A percentile compares a stretch with the other conserved stretches of the same genome.
These are phyloP conservation scores for Boletus rufocinnamomeus DNA, from an alignment of 768 basidiomycete species.

Conservation along the genomic window DNA sequence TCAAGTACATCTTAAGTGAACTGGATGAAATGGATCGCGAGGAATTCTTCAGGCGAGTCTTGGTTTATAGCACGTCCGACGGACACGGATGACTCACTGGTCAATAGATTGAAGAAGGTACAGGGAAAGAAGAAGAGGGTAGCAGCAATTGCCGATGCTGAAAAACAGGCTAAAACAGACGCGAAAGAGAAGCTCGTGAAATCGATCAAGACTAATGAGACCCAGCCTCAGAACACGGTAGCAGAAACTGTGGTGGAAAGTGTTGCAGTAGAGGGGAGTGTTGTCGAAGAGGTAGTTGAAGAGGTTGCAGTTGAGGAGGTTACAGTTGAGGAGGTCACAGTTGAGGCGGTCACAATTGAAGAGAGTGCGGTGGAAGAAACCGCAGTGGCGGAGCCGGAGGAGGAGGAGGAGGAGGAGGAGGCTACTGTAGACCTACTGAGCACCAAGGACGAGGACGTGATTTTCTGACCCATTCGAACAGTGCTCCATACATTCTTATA, in stretches of 20 bases:
- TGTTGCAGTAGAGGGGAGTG: background rate
- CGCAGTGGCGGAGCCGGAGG: conserved; percentile 1
- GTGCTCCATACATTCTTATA: conserved; percentile 9
- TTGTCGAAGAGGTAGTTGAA: conserved; percentile 28
- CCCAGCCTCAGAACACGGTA: conserved; percentile 12
- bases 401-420: conserved; percentile 31
- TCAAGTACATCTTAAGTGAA: conserved; percentile 97
- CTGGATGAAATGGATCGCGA: conserved; percentile 98
- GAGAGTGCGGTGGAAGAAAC: conserved; percentile 29
- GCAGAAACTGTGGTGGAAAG: conserved; percentile 4
- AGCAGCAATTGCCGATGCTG: conserved; percentile 46
- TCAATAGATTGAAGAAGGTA: conserved; percentile 85
- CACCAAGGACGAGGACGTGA: conserved; percentile 90
- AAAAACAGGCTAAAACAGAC: conserved; percentile 12
- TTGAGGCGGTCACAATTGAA: conserved; percentile 33
- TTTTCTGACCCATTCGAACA: conserved; percentile 59
- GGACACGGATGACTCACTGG: conserved; percentile 4
- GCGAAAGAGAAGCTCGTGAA: conserved; percentile 10
- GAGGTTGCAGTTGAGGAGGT: conserved; percentile 32
- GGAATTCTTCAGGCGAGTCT: conserved; percentile 81
- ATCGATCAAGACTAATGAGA: conserved; percentile 1
- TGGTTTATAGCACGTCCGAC: background rate
- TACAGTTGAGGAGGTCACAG: conserved; percentile 27
- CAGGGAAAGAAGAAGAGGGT: conserved; percentile 96
- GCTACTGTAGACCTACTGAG: conserved; percentile 66